Conservation (phyloP, 805 yeast genomes). For the Ogataea haglerorum region DNA sequence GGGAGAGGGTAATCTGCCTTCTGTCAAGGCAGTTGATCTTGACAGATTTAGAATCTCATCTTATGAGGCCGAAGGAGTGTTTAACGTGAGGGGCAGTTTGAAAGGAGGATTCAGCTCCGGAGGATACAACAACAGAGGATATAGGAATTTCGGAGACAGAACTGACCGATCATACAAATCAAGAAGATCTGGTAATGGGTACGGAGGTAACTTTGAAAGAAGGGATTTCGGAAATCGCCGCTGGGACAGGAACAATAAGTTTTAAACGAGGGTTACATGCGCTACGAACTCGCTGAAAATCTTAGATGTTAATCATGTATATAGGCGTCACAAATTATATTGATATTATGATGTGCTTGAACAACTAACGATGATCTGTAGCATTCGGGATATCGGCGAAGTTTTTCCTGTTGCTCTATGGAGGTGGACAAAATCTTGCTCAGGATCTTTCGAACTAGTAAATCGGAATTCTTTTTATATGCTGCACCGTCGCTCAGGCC, state of each 20-base stretch:
- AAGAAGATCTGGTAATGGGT: not conserved
- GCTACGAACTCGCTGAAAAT: not conserved
- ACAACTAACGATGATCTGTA: not conserved
- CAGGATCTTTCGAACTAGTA: slow-evolving; percentile 35
- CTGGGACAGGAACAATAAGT: not conserved
- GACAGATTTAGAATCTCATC: slow-evolving; percentile 30
- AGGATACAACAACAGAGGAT: not conserved
- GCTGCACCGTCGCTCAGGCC: slow-evolving; percentile 48
- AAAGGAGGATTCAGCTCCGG: not conserved
- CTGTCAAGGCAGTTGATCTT: slow-evolving; percentile 17
- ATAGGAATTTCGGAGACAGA: not conserved
- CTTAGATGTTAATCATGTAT: not conserved
- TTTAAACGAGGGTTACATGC: not conserved
- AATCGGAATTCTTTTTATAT: slow-evolving; percentile 33
- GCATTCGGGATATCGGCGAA: not conserved
- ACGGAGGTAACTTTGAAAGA: not conserved
- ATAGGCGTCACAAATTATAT: not conserved
- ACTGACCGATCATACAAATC: not conserved
- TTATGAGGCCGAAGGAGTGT: slow-evolving; percentile 26
- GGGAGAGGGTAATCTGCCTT: slow-evolving; percentile 18
- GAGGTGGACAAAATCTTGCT: slow-evolving; percentile 16
- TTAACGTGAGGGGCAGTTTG: slow-evolving; percentile 29
- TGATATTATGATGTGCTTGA: not conserved
- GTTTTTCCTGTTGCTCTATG: slow-evolving; percentile 1
- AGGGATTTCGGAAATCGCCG: not conserved